phyloP scores from a whole-genome alignment of 2,329 filamentous ascomycete genomes.

The Ceratocystis smalleyi region DNA sequence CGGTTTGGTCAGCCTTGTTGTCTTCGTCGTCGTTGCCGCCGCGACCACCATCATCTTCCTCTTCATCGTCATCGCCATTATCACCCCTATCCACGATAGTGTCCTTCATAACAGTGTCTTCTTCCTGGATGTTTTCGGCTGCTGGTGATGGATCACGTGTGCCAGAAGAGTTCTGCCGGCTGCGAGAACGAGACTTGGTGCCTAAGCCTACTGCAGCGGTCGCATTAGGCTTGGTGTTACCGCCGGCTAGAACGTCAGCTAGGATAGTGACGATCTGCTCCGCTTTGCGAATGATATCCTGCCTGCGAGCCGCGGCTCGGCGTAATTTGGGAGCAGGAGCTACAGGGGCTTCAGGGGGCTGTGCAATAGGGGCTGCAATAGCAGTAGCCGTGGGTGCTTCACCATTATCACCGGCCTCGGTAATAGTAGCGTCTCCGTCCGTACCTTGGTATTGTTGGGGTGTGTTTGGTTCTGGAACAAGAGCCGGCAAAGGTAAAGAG shows the following conservation, averaged over 20 bases:
- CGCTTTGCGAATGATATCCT: conserved; percentile 45
- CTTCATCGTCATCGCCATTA: conserved; percentile 20
- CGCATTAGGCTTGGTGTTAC: background rate
- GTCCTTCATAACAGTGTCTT: conserved; percentile 32
- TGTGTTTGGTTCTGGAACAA: background rate
- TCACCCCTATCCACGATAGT: conserved; percentile 22
- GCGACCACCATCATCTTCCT: conserved; percentile 12
- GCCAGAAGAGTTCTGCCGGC: background rate
- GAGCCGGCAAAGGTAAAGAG: background rate
- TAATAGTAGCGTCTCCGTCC: conserved; percentile 9
- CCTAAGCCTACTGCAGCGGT: background rate
- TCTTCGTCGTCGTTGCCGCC: conserved; percentile 23
- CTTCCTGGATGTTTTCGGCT: conserved; percentile 27
- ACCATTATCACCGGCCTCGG: conserved; percentile 22
- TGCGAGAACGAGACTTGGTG: conserved; percentile 3
- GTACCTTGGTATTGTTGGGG: background rate
- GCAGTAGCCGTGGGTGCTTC: conserved; percentile 6
- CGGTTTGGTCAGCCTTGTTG: conserved; percentile 21
- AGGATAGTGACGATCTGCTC: conserved; percentile 36
- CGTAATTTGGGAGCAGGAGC: conserved; percentile 23
- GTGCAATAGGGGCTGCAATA: background rate
- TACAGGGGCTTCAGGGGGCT: background rate
- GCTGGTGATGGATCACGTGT: conserved; percentile 16
- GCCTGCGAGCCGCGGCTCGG: conserved; percentile 34
- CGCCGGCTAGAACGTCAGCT: background rate